Evolutionary conservation across 2,329 filamentous ascomycete genomes (phyloP).

Genomic region (Exserohilum turcica): DNA sequence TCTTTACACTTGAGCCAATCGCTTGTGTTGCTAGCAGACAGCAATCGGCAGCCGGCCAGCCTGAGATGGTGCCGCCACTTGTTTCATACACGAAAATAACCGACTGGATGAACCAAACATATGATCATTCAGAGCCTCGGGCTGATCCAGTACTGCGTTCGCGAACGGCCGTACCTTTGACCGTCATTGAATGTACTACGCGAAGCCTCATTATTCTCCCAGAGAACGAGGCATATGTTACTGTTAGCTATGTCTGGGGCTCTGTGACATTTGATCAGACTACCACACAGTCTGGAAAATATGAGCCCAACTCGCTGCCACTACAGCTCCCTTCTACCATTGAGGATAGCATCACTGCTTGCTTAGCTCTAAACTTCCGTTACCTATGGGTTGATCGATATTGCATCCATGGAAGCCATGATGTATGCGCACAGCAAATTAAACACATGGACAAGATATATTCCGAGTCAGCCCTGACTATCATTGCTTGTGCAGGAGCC

Average conservation of each 20-base stretch:
- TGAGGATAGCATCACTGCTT: background rate
- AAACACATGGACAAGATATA: background rate
- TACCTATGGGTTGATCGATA: constrained; percentile 5
- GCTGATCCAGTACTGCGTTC: background rate
- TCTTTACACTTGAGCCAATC: background rate
- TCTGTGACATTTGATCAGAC: background rate
- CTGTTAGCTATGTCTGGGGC: constrained; percentile 20
- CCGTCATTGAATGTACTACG: background rate
- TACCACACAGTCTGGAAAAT: background rate
- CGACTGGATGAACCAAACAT: background rate
- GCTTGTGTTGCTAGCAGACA: background rate
- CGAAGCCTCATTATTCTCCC: background rate
- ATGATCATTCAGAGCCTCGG: background rate
- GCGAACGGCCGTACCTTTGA: background rate
- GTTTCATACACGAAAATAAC: background rate
- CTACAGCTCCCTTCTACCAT: background rate
- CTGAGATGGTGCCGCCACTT: background rate
- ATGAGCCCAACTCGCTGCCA: background rate
- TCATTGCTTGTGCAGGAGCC: background rate
- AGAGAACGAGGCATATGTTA: constrained; percentile 2
- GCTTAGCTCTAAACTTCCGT: background rate
- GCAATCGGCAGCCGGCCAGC: background rate
- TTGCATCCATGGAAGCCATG: background rate
- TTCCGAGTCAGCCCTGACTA: background rate
- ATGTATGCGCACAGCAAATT: background rate